Evolutionary conservation across 2,329 filamentous ascomycete genomes (phyloP), one percentile per base, ranked within the genome.

Genomic region (Sporothrix brasiliensis): DNA sequence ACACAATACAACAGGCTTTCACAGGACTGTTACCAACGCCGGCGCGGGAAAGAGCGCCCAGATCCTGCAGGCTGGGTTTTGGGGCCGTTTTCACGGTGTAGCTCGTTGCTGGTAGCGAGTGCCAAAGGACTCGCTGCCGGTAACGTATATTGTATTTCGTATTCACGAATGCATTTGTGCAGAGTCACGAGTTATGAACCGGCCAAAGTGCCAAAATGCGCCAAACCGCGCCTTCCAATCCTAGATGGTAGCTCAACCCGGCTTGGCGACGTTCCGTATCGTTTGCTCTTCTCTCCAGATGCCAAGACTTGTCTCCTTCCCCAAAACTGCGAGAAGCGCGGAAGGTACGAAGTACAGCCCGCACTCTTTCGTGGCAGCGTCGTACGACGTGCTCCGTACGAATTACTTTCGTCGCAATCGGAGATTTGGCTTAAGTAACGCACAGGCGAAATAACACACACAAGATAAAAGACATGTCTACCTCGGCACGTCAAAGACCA

Each of bases 291-390:
- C n/a, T 7, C 34, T 44, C 58, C 58, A 63, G 39, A 14, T 16
- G 58, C 39, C 58, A 63, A 16, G 41, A 16, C 39, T 16, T 11
- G 10, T 47, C 39, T 21, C 19, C 49, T 7, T 27, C 39, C 58
- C n/a, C n/a, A 47, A 63, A n/a, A 61, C 47, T 44, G 39, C 58
- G 39, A 63, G 58, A 44, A 39, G 39, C 39, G 58, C 58, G 34
- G 41, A 47, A n/a, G 39, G 58, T 34, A 39, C 14, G 27, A n/a
- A 13, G 39, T 34, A 39, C 14, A 14, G 34, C 24, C 56, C n/a
- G 9, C n/a, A 61, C 34, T 24, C 34, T 24, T 61, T n/a, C 56
- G 56, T 39, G 34, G 34, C n/a, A 60, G 13, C 24, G 7, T 56
- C 5, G 53, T 27, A 5, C 34, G 21, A 61, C 56, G 16, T 21